Evolutionary conservation across 192 early-diverging fungal genomes (phyloP), one percentile per base, ranked within the genome.

Genomic region (Entomortierella chlamydospora): DNA sequence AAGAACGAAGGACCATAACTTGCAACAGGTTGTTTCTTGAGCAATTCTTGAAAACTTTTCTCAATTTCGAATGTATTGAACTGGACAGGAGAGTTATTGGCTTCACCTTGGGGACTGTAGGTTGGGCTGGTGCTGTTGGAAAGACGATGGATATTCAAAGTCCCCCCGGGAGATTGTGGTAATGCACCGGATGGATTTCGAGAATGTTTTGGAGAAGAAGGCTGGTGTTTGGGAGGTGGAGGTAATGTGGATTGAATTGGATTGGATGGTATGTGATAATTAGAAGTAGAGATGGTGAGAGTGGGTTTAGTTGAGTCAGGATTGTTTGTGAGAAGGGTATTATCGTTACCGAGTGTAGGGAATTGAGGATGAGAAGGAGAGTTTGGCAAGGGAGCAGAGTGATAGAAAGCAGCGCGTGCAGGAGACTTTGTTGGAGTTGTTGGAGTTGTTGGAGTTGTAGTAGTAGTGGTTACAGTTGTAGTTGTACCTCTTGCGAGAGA

Each of bases 61-160:
- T 78, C 55, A n/a, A 78, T 78, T 43, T 69, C 66, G 33, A 61
- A 78, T 4, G 61, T 69, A 26, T 78, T 64, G 61, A 78, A 78
- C 37, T 78, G 66, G 20, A 62, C 47, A 1, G 45, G 51, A 2
- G 58, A n/a, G n/a, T n/a, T n/a, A n/a, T n/a, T n/a, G n/a, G n/a
- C n/a, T n/a, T n/a, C n/a, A n/a, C n/a, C n/a, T n/a, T n/a, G n/a
- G n/a, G n/a, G n/a, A n/a, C n/a, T n/a, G n/a, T n/a, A n/a, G n/a
- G n/a, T 45, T 28, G 18, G 57, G 34, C 28, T 29, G 26, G 4
- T 55, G 23, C 7, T 59, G 56, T 25, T 34, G 45, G 43, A 50
- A n/a, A n/a, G n/a, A 39, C 56, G 33, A 37, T 52, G 57, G 20
- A 33, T 11, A 4, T 50, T 22, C 22, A 53, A 49, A 26, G 50